Conservation (phyloP, 768 basidiomycete genomes). For the Arthromyces matolae region DNA sequence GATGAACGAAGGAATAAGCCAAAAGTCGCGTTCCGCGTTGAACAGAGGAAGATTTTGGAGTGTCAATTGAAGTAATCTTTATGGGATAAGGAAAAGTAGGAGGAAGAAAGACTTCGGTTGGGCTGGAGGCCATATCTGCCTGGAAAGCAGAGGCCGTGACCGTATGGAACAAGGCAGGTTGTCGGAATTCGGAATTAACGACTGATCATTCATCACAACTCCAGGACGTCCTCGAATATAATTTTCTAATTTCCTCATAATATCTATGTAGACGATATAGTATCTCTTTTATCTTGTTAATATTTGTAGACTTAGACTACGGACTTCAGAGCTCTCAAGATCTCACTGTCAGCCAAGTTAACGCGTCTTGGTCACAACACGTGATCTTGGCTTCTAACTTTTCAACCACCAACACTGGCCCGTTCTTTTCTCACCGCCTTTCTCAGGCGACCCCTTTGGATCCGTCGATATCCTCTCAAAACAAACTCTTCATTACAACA, state of each 20-base stretch:
- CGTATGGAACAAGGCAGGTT: conserved; percentile 16
- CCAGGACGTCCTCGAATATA: background rate
- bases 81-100: conserved; percentile 82
- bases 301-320: background rate
- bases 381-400: conserved; percentile 1
- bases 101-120: conserved; percentile 77
- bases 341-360: background rate
- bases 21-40: conserved; percentile 75
- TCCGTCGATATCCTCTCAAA: conserved; percentile 6
- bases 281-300: background rate
- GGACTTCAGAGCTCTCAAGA: background rate
- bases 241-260: too few species aligned
- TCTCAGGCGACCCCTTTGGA: conserved; percentile 3
- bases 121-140: conserved; percentile 46
- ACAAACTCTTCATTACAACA: background rate
- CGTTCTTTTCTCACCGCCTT: conserved; percentile 3
- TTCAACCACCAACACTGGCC: conserved; percentile 12
- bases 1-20: conserved; percentile 76
- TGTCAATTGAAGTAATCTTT: conserved; percentile 69
- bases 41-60: conserved; percentile 40
- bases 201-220: background rate
- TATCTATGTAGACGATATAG: too few species aligned
- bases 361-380: conserved; percentile 9
- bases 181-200: conserved; percentile 25
- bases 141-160: conserved; percentile 25